Percentiles rank a stretch among this genome's conserved stretches.
Conservation (phyloP, 805 yeast genomes). For the Pichia membranifaciens region DNA sequence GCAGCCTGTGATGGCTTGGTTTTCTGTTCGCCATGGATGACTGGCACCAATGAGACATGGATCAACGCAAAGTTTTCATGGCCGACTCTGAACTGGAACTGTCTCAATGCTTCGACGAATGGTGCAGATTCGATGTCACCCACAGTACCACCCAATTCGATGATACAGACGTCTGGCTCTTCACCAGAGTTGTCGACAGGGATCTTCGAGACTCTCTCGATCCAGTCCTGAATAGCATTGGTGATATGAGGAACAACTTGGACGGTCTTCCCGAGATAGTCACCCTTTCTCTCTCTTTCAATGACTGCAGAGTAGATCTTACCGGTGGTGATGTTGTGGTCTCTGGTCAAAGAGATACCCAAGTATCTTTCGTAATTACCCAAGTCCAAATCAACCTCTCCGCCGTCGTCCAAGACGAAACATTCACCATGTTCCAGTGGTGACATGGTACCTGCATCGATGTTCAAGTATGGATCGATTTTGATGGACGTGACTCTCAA, state of each 20-base stretch:
- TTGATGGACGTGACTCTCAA: slow-evolving; percentile 94
- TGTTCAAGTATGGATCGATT: slow-evolving; percentile 98
- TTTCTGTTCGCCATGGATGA: slow-evolving; percentile 97
- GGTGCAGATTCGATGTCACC: slow-evolving; percentile 99
- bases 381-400: slow-evolving; percentile 95
- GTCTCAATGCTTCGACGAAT: slow-evolving; percentile 97
- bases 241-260: slow-evolving; percentile 99
- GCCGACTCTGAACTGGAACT: slow-evolving; percentile 97
- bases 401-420: slow-evolving; percentile 96
- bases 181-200: slow-evolving; percentile 89
- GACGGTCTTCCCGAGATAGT: slow-evolving; percentile 97
- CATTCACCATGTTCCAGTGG: slow-evolving; percentile 99
- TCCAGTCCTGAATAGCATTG: slow-evolving; percentile 97
- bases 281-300: slow-evolving; percentile 93
- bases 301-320: slow-evolving; percentile 92
- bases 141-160: slow-evolving; percentile 98
- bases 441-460: slow-evolving; percentile 99
- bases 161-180: slow-evolving; percentile 93
- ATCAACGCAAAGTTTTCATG: slow-evolving; percentile 88
- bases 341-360: slow-evolving; percentile 85
- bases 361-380: slow-evolving; percentile 98
- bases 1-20: slow-evolving; percentile 99
- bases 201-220: slow-evolving; percentile 82
- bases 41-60: slow-evolving; percentile 96
- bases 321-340: slow-evolving; percentile 98